These are phyloP conservation scores for Raddia guianensis DNA, from an alignment of 176 grass and related monocot genomes.

Conservation along the genomic window DNA sequence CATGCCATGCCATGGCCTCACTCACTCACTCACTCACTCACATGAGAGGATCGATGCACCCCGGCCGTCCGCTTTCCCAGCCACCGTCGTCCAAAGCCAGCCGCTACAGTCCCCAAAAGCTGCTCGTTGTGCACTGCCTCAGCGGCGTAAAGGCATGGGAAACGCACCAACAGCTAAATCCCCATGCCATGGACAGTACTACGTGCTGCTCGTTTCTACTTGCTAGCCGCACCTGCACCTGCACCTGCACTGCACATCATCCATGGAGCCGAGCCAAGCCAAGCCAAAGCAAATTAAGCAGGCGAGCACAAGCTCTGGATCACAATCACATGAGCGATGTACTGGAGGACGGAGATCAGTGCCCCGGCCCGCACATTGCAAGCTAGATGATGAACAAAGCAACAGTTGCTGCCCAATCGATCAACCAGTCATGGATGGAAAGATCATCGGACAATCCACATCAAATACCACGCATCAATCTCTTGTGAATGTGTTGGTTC, in stretches of 20 bases:
- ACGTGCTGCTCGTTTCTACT: too few species aligned
- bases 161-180: slow-evolving; percentile 39
- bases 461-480: slow-evolving; percentile 35
- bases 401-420: slow-evolving; percentile 15
- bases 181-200: neutral
- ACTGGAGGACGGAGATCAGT: neutral
- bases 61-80: slow-evolving; percentile 6
- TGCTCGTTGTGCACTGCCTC: neutral
- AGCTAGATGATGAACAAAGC: slow-evolving; percentile 39
- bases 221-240: too few species aligned
- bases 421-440: neutral
- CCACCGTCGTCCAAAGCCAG: slow-evolving; percentile 4
- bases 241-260: too few species aligned
- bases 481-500: neutral
- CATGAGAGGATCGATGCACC: neutral
- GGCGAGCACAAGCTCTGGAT: neutral
- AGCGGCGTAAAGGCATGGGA: slow-evolving; percentile 21
- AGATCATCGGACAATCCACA: slow-evolving; percentile 39
- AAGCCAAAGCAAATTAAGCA: too few species aligned
- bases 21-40: neutral
- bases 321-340: neutral
- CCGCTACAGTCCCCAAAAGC: slow-evolving; percentile 7
- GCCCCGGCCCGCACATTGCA: neutral
- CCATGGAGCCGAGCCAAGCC: too few species aligned
- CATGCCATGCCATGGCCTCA: neutral